phyloP scores from a whole-genome alignment of 345 rosid species.

The Hypericum androsaemum region DNA sequence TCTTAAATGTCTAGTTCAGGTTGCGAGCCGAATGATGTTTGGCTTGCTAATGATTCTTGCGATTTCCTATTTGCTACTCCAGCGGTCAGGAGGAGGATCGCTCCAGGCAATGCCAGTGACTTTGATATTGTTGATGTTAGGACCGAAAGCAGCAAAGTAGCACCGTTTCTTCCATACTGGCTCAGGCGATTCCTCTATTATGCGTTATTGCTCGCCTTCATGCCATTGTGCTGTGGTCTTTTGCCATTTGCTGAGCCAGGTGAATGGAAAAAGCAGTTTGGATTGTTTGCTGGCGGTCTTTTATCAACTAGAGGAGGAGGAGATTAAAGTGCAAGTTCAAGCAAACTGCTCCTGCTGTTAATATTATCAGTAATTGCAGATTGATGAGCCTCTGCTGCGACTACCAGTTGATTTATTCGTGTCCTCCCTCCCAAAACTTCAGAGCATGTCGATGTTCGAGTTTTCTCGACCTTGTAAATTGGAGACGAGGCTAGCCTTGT shows the following conservation, averaged over 20 bases:
- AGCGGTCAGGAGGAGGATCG: constrained; percentile 45
- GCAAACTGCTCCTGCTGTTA: too few relatives aligned
- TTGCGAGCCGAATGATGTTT: constrained; percentile 49
- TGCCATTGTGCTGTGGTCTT: background rate
- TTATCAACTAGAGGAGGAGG: too few relatives aligned
- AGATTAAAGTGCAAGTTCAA: too few relatives aligned
- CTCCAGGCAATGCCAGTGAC: constrained; percentile 68
- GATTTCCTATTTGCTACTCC: constrained; percentile 44
- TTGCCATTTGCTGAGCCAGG: background rate
- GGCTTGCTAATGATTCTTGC: constrained; percentile 55
- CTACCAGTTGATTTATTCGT: too few relatives aligned
- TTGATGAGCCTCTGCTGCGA: too few relatives aligned
- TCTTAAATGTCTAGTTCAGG: constrained; percentile 48
- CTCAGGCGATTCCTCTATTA: background rate
- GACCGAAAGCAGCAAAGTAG: too few relatives aligned
- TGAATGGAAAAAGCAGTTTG: background rate
- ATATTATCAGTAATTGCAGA: too few relatives aligned
- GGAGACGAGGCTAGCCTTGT: too few relatives aligned
- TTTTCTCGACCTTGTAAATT: too few relatives aligned
- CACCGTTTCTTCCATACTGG: background rate
- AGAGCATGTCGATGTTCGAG: too few relatives aligned
- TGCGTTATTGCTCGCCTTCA: background rate
- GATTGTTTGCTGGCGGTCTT: background rate
- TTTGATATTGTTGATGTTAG: constrained; percentile 56
- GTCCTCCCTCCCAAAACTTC: too few relatives aligned